A percentile compares a stretch with the other conserved stretches of the same genome.
These are phyloP conservation scores for Cryptococcus sp. DNA, from an alignment of 1,284 basidiomycete genomes.

Conservation along the genomic window DNA sequence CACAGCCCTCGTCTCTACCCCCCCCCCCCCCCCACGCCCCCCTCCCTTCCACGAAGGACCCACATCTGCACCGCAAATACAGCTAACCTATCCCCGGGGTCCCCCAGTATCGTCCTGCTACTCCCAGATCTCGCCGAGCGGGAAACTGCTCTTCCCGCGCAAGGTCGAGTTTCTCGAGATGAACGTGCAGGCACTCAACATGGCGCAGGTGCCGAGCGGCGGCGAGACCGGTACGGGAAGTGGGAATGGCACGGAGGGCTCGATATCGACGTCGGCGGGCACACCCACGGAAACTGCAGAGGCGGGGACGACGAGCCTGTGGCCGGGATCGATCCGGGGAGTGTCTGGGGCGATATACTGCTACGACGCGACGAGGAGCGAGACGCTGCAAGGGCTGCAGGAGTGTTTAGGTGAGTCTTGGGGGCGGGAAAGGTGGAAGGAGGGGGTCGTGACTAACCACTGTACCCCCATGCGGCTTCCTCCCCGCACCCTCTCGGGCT, in stretches of 20 bases:
- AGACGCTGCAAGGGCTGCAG: conserved; percentile 33
- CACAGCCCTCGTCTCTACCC: no score
- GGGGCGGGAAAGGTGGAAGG: no score
- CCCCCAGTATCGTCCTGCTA: conserved; percentile 34
- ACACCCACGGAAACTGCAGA: no score
- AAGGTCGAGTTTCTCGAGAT: conserved; percentile 46
- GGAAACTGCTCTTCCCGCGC: conserved; percentile 30
- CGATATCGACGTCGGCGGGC: no score
- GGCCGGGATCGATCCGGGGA: conserved; percentile 28
- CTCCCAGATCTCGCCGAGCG: conserved; percentile 39
- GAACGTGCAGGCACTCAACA: conserved; percentile 28
- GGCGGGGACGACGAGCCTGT: conserved; percentile 13
- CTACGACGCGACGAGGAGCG: conserved; percentile 41
- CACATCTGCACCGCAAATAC: no score
- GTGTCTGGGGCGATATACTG: conserved; percentile 45
- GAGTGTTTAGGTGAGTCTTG: conserved; percentile 39
- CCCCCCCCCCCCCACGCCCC: no score
- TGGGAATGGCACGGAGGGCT: no score
- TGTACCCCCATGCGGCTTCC: neutral
- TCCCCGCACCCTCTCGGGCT: neutral
- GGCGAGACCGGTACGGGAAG: no score
- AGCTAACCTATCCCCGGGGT: no score
- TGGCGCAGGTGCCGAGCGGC: conserved; percentile 1
- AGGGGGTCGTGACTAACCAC: neutral
- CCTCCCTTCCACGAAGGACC: no score